These are phyloP conservation scores for Aspergillus sp. DNA, from an alignment of 2,329 filamentous ascomycete genomes.

Conservation along the genomic window DNA sequence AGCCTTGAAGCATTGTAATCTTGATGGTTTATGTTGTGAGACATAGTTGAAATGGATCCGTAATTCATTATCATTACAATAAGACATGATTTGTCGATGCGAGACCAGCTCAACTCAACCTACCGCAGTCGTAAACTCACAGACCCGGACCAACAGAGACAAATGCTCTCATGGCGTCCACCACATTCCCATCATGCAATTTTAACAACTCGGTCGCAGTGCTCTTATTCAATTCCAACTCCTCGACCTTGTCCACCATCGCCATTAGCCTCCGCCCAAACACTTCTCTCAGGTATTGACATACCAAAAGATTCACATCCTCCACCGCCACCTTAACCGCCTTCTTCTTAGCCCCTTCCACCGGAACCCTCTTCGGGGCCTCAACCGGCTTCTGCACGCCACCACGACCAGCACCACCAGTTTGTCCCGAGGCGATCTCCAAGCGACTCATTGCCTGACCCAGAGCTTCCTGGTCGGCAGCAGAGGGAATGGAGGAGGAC, in stretches of 20 bases:
- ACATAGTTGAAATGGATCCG: no score
- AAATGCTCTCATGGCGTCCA: constrained; percentile 46
- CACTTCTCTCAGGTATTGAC: constrained; percentile 15
- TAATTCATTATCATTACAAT: no score
- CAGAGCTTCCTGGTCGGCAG: constrained; percentile 51
- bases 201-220: constrained; percentile 52
- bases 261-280: not conserved
- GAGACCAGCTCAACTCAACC: no score
- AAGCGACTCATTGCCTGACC: constrained; percentile 52
- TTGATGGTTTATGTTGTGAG: no score
- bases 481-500: constrained; percentile 36
- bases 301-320: constrained; percentile 51
- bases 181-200: constrained; percentile 48
- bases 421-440: constrained; percentile 44
- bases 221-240: constrained; percentile 49
- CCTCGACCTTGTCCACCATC: constrained; percentile 38
- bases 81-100: no score
- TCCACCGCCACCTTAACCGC: constrained; percentile 49
- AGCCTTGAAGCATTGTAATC: no score
- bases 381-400: constrained; percentile 21
- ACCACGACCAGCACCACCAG: not conserved
- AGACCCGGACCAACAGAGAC: constrained; percentile 20
- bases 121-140: no score
- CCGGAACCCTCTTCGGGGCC: constrained; percentile 31
- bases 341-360: constrained; percentile 40